A percentile compares a stretch with the other conserved stretches of the same genome.
phyloP scores from a whole-genome alignment of 495 filamentous ascomycete genomes.

The Rostrohypoxylon terebratum region DNA sequence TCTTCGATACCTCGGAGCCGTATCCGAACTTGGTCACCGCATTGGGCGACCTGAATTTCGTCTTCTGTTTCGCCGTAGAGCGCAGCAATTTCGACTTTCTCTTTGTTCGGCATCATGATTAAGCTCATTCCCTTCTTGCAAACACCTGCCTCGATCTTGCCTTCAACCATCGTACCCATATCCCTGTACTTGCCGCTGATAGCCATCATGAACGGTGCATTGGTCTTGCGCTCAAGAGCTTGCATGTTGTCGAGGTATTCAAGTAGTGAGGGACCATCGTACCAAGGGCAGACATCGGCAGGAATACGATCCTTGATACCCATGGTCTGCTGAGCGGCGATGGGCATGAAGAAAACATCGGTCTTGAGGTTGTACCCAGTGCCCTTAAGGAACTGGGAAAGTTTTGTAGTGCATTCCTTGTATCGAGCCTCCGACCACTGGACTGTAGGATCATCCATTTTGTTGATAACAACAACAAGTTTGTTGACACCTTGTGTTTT shows the following conservation, averaged over 20 bases:
- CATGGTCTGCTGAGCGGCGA: constrained; percentile 85
- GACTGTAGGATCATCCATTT: constrained; percentile 96
- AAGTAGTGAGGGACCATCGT: constrained; percentile 90
- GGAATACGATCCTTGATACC: constrained; percentile 91
- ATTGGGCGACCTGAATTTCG: constrained; percentile 80
- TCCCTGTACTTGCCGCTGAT: constrained; percentile 94
- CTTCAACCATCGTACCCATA: constrained; percentile 97
- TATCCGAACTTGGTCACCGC: constrained; percentile 94
- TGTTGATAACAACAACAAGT: constrained; percentile 94
- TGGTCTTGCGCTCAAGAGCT: constrained; percentile 92
- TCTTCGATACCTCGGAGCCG: constrained; percentile 95
- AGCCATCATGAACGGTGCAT: constrained; percentile 99
- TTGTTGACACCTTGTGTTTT: constrained; percentile 99
- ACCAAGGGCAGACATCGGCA: constrained; percentile 81
- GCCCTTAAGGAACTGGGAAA: constrained; percentile 85
- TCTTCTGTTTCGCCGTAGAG: constrained; percentile 98
- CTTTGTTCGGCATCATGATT: constrained; percentile 94
- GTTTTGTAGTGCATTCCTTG: constrained; percentile 90
- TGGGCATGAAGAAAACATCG: constrained; percentile 94
- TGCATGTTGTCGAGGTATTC: constrained; percentile 94
- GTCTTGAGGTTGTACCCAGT: constrained; percentile 93
- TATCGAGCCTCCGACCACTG: constrained; percentile 94
- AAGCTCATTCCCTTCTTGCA: constrained; percentile 86
- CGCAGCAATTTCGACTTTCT: constrained; percentile 80
- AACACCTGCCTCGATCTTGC: constrained; percentile 94